phyloP scores from a whole-genome alignment of 805 yeast genomes.

The Saturnispora dispora region DNA sequence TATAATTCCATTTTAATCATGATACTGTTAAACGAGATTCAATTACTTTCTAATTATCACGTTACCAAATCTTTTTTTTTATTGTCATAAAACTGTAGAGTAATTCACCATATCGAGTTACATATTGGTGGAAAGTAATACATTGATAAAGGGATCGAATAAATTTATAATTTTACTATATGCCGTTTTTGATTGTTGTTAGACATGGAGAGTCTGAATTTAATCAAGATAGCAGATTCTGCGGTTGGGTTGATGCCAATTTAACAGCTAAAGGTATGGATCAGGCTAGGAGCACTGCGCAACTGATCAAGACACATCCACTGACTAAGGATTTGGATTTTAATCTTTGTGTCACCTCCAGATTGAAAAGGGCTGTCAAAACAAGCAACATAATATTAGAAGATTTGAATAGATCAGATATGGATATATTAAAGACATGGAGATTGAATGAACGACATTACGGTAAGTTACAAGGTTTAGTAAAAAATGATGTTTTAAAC shows the following conservation, averaged over 20 bases:
- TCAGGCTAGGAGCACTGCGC: slow-evolving; percentile 63
- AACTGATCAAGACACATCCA: slow-evolving; percentile 36
- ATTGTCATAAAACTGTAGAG: not conserved
- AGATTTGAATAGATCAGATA: slow-evolving; percentile 39
- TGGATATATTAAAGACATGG: slow-evolving; percentile 59
- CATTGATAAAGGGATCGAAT: not conserved
- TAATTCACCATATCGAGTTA: not conserved
- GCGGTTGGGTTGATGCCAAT: slow-evolving; percentile 80
- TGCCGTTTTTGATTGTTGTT: slow-evolving; percentile 38
- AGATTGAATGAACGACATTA: slow-evolving; percentile 79
- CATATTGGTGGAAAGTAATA: not conserved
- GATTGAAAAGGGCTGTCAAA: slow-evolving; percentile 63
- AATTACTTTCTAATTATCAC: not conserved
- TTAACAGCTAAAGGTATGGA: slow-evolving; percentile 56
- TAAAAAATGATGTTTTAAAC: slow-evolving; percentile 56
- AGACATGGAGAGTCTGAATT: slow-evolving; percentile 82
- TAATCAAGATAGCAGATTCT: slow-evolving; percentile 66
- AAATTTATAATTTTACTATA: not conserved
- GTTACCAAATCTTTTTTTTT: not conserved
- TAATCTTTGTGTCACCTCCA: slow-evolving; percentile 43
- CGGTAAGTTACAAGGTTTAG: slow-evolving; percentile 73
- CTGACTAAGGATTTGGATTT: slow-evolving; percentile 34
- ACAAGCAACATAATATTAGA: slow-evolving; percentile 61
- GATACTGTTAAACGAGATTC: not conserved
- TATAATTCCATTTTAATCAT: not conserved